These are phyloP conservation scores for Endothia cerciana DNA, from an alignment of 2,329 filamentous ascomycete genomes.

Conservation along the genomic window DNA sequence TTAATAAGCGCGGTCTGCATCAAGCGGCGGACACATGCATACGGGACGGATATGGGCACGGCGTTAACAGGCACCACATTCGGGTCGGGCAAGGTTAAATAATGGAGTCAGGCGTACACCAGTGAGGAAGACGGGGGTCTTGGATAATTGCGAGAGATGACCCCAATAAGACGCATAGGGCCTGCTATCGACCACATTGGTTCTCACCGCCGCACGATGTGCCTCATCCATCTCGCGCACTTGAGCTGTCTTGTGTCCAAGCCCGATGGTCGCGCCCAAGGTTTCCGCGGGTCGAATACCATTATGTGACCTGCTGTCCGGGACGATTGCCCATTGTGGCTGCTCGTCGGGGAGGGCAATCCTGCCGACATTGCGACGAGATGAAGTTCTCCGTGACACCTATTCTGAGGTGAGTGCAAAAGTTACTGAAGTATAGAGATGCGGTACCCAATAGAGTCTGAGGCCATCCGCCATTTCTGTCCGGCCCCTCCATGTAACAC, in stretches of 20 bases:
- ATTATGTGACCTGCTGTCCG: not conserved
- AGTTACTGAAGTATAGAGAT: too few species aligned
- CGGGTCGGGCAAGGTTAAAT: slow-evolving; percentile 1
- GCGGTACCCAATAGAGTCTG: too few species aligned
- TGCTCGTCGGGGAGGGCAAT: too few species aligned
- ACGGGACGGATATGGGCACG: slow-evolving; percentile 1
- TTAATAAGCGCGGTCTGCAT: slow-evolving; percentile 1
- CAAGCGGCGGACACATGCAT: slow-evolving; percentile 3
- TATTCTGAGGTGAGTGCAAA: too few species aligned
- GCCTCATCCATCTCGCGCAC: not conserved
- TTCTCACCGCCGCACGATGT: not conserved
- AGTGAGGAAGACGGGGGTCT: not conserved
- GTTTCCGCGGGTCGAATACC: too few species aligned
- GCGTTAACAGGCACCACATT: slow-evolving; percentile 4
- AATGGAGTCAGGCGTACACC: slow-evolving; percentile 10
- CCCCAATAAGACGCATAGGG: not conserved
- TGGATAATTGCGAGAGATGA: slow-evolving; percentile 1
- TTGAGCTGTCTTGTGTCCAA: not conserved
- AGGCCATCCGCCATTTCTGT: too few species aligned
- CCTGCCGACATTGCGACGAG: too few species aligned
- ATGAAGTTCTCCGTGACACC: too few species aligned
- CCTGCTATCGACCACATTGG: not conserved
- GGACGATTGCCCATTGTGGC: too few species aligned
- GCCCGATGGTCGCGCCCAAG: not conserved
- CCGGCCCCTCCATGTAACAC: too few species aligned